phyloP scores from a whole-genome alignment of 768 basidiomycete genomes.

The Russula virescens region DNA sequence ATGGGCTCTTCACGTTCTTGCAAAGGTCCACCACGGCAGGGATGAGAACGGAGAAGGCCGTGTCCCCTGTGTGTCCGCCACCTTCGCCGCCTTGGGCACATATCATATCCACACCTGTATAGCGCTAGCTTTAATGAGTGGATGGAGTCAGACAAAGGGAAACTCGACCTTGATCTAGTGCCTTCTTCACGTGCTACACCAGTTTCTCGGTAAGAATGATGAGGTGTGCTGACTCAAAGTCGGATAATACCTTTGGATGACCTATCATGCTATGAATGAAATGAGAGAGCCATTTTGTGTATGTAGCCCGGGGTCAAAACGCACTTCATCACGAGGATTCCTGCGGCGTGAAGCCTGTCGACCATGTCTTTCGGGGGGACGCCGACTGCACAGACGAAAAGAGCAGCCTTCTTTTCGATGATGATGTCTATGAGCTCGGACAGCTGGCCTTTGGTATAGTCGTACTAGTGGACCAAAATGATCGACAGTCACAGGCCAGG shows the following conservation, averaged over 20 bases:
- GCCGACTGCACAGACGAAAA: slow-evolving; percentile 82
- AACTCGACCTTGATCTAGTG: slow-evolving; percentile 57
- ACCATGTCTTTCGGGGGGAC: slow-evolving; percentile 81
- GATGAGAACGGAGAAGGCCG: slow-evolving; percentile 73
- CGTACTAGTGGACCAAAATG: slow-evolving; percentile 36
- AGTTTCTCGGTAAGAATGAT: neutral
- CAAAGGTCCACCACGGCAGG: slow-evolving; percentile 80
- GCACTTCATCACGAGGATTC: slow-evolving; percentile 82
- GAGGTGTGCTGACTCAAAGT: neutral
- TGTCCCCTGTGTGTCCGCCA: slow-evolving; percentile 85
- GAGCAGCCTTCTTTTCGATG: slow-evolving; percentile 60
- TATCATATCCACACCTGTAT: slow-evolving; percentile 77
- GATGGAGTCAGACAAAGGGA: neutral
- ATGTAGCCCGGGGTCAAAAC: slow-evolving; percentile 26
- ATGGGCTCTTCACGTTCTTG: slow-evolving; percentile 57
- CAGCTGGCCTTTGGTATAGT: slow-evolving; percentile 77
- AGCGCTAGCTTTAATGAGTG: neutral
- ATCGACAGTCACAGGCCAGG: neutral
- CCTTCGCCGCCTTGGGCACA: slow-evolving; percentile 87
- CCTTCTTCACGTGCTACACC: slow-evolving; percentile 62
- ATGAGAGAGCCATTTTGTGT: neutral
- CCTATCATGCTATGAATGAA: slow-evolving; percentile 60
- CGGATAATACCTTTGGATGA: slow-evolving; percentile 60
- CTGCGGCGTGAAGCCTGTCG: slow-evolving; percentile 72
- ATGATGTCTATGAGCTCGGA: slow-evolving; percentile 74